These are phyloP conservation scores for Yamadazyma olivae DNA, from an alignment of 805 yeast genomes.

Conservation along the genomic window DNA sequence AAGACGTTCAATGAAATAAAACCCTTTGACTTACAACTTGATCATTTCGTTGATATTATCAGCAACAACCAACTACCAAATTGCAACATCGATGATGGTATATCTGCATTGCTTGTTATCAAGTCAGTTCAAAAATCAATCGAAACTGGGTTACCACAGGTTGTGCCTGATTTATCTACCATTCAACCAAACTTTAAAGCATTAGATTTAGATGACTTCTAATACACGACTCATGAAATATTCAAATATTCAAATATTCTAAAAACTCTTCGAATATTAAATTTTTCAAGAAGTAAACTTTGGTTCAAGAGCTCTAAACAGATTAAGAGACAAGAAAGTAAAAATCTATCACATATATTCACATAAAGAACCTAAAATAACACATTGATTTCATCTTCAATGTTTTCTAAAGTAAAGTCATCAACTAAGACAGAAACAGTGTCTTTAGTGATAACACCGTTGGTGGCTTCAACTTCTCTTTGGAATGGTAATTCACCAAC, in stretches of 20 bases:
- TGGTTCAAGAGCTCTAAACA: too few relatives aligned
- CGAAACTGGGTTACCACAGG: constrained; percentile 31
- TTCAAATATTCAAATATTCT: too few relatives aligned
- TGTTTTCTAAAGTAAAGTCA: too few relatives aligned
- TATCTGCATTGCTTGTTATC: constrained; percentile 33
- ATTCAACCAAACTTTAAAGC: constrained; percentile 18
- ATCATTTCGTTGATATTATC: constrained; percentile 36
- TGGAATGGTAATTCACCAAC: constrained; percentile 48
- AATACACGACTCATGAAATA: too few relatives aligned
- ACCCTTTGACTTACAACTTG: constrained; percentile 39
- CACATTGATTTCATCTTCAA: too few relatives aligned
- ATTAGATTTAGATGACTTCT: constrained; percentile 9
- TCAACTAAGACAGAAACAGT: neutral
- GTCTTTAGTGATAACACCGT: constrained; percentile 15
- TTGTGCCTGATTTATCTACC: constrained; percentile 21
- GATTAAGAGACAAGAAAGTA: too few relatives aligned
- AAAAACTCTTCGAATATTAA: too few relatives aligned
- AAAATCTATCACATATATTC: too few relatives aligned
- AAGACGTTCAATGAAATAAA: constrained; percentile 7
- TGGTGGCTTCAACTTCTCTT: constrained; percentile 14
- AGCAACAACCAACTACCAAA: constrained; percentile 21
- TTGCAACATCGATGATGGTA: constrained; percentile 37
- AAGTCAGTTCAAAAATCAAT: constrained; percentile 33
- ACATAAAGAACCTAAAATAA: too few relatives aligned
- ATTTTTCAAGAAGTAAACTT: too few relatives aligned